Conservation (phyloP, 2,329 filamentous ascomycete species). For the Sporothrix variecibatus region DNA sequence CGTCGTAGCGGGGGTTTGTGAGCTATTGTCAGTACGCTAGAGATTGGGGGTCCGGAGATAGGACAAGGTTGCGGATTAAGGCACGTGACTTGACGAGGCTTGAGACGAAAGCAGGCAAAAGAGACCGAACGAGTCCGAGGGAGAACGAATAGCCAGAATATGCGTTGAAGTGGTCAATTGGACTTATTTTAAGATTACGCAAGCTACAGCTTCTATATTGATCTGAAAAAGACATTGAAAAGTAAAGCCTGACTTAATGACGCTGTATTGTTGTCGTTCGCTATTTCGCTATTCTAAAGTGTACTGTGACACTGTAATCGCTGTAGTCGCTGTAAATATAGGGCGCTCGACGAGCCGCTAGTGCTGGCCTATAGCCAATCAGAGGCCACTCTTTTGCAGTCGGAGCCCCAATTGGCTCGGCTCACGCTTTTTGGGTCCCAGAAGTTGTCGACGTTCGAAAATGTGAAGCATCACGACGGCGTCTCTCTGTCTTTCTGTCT, state of each 20-base stretch:
- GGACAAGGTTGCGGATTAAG: neutral
- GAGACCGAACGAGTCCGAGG: neutral
- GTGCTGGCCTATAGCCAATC: conserved; percentile 20
- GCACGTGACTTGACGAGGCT: neutral
- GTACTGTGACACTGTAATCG: neutral
- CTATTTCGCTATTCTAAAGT: neutral
- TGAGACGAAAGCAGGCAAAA: neutral
- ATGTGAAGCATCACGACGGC: conserved; percentile 19
- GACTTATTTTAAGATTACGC: neutral
- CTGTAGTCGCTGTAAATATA: neutral
- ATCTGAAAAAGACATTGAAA: neutral
- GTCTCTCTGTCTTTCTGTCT: neutral
- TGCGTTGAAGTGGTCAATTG: neutral
- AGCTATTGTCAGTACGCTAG: neutral
- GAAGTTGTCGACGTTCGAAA: neutral
- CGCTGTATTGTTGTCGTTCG: neutral
- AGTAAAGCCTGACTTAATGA: neutral
- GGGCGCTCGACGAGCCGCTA: neutral
- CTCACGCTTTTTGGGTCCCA: neutral
- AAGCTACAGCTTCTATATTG: neutral
- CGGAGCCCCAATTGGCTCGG: conserved; percentile 26
- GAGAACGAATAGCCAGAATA: neutral
- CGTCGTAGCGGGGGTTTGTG: conserved; percentile 7
- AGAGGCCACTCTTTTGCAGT: conserved; percentile 24
- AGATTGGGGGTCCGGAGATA: conserved; percentile 23